phyloP scores from a whole-genome alignment of 139 green algal genomes.

The Mychonastes homosphaera region DNA sequence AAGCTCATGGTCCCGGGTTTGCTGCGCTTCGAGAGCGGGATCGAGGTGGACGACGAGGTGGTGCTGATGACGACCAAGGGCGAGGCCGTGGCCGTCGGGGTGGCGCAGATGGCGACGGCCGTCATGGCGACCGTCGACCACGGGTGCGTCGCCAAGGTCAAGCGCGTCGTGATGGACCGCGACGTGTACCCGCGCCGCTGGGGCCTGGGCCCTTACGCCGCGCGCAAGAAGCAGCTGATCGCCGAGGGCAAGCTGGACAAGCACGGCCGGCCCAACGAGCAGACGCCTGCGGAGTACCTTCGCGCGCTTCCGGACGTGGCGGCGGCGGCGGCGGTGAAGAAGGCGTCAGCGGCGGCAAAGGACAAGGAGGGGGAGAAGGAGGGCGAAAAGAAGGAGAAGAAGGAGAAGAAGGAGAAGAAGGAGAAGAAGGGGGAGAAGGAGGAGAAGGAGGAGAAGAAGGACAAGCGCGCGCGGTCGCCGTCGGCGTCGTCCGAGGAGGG shows the following conservation, averaged over 20 bases:
- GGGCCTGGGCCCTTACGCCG: conserved; percentile 87
- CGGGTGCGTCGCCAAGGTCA: conserved; percentile 92
- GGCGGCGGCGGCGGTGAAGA: neutral
- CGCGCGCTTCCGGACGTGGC: conserved; percentile 52
- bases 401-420: conserved; percentile 13
- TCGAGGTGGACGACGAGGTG: conserved; percentile 49
- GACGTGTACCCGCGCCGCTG: conserved; percentile 96
- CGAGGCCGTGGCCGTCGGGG: conserved; percentile 88
- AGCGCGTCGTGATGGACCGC: conserved; percentile 97
- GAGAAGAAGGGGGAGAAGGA: conserved; percentile 19
- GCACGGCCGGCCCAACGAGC: conserved; percentile 86
- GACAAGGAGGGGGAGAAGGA: conserved; percentile 11
- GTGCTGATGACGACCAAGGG: conserved; percentile 99
- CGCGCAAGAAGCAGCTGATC: conserved; percentile 96
- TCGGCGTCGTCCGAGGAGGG: too few species aligned
- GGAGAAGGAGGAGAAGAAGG: conserved; percentile 16
- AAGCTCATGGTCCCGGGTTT: conserved; percentile 98
- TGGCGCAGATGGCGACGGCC: conserved; percentile 93
- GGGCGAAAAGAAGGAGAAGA: conserved; percentile 20
- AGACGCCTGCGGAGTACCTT: conserved; percentile 87
- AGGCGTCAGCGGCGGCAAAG: conserved; percentile 2
- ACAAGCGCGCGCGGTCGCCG: neutral
- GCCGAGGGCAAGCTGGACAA: conserved; percentile 94
- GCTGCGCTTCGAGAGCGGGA: conserved; percentile 69
- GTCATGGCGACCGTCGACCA: conserved; percentile 93